These are phyloP conservation scores for Achlya hypogyna DNA, from an alignment of 352 stramenopile genomes.

Conservation along the genomic window DNA sequence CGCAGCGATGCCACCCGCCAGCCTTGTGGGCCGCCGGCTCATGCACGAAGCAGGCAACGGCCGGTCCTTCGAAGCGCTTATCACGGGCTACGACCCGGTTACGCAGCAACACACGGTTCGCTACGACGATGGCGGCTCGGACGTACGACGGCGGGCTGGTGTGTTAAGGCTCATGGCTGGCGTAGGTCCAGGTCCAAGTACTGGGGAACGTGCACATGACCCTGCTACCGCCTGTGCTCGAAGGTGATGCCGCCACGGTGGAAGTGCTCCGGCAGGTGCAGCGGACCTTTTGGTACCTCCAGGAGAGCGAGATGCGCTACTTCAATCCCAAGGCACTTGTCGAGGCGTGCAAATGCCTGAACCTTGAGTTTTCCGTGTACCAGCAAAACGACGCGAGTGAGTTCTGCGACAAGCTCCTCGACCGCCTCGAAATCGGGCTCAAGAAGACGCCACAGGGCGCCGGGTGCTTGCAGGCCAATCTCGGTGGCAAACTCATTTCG, in stretches of 20 bases:
- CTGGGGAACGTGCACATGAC: conserved; percentile 19
- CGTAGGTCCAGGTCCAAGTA: neutral
- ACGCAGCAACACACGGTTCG: conserved; percentile 70
- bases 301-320: conserved; percentile 79
- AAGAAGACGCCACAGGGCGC: conserved; percentile 84
- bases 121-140: conserved; percentile 83
- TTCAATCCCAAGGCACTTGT: conserved; percentile 84
- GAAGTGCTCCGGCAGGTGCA: conserved; percentile 84
- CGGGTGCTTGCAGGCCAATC: conserved; percentile 57
- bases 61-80: conserved; percentile 88
- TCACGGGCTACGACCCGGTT: conserved; percentile 79
- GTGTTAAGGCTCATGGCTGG: neutral
- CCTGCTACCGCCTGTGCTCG: conserved; percentile 70
- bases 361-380: conserved; percentile 93
- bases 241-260: conserved; percentile 68
- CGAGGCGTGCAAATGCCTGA: conserved; percentile 81
- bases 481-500: conserved; percentile 78
- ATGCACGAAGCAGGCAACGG: conserved; percentile 91
- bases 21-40: conserved; percentile 70
- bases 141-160: conserved; percentile 19
- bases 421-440: conserved; percentile 94
- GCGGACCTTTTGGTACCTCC: conserved; percentile 83
- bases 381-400: conserved; percentile 99
- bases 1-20: conserved; percentile 72
- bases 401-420: conserved; percentile 98